Percentiles rank a stretch among this genome's conserved stretches.
These are phyloP conservation scores for Bjerkandera adusta DNA, from an alignment of 1,284 basidiomycete genomes.

Conservation along the genomic window DNA sequence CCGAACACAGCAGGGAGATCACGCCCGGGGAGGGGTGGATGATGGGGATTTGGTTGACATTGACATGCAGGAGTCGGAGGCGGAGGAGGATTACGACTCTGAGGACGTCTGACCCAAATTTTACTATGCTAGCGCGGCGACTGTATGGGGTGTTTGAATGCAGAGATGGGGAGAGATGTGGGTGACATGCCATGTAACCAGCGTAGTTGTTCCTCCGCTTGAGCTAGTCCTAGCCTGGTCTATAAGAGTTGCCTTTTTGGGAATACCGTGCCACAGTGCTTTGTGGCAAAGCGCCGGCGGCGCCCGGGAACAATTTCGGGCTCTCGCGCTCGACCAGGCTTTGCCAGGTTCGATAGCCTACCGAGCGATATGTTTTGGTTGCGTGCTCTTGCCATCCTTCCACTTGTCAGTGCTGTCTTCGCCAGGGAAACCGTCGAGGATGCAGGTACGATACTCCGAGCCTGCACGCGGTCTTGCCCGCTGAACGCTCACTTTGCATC, in stretches of 20 bases:
- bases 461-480: background rate
- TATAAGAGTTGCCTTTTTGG: conserved; percentile 1
- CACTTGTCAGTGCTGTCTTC: background rate
- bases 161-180: background rate
- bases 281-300: conserved; percentile 7
- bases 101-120: conserved; percentile 17
- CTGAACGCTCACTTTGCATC: background rate
- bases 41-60: conserved; percentile 60
- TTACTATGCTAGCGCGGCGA: conserved; percentile 4
- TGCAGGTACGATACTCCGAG: conserved; percentile 23
- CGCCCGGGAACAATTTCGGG: conserved; percentile 26
- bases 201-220: background rate
- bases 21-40: conserved; percentile 38
- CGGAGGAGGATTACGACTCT: conserved; percentile 30
- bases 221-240: background rate
- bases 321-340: too few species aligned
- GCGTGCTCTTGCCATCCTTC: background rate
- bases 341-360: too few species aligned
- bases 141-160: background rate
- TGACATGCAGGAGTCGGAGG: conserved; percentile 34
- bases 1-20: conserved; percentile 53
- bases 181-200: background rate
- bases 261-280: conserved; percentile 6
- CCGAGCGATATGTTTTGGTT: conserved; percentile 20
- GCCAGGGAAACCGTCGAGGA: conserved; percentile 28